Evolutionary conservation across 768 basidiomycete genomes (phyloP), one percentile per base, ranked within the genome.

Genomic region (Flagelloscypha sp.): DNA sequence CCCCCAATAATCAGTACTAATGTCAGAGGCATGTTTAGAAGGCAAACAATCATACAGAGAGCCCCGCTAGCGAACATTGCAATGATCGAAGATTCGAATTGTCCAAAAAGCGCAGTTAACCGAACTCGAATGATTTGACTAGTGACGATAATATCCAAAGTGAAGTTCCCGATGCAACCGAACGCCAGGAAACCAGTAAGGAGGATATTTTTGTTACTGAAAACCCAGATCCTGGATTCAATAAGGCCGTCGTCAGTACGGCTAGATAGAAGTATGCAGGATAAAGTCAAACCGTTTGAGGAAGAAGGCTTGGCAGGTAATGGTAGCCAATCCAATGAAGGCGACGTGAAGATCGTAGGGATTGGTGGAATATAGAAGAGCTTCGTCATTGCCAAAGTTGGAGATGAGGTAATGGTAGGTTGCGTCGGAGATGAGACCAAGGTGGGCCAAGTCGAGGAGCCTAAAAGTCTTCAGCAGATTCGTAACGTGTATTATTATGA

Each of bases 331-430:
- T 11, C 34, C 42, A 23, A 50, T 24, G 18, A 47, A 40, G 4
- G 42, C n/a, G 9, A 49, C 19, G 27, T 49, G 48, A 12, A 37
- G 22, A 29, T 40, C 29, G 13, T 47, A 36, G 16, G 23, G 28
- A 9, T 23, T 16, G 10, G 44, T 45, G 19, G 44, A 24, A 15
- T 27, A 22, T 6, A 18, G 12, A 5, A 49, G 38, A 2, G 36
- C 38, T 5, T 19, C 25, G 2, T 20, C 12, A 24, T 47, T 33
- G 8, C 46, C 49, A 40, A 47, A 49, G 27, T 36, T 38, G 24
- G 23, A 15, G 33, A 51, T 36, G 25, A 51, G 49, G 28, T 49
- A 51, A 29, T 47, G 37, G 25, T 49, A 51, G 13, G 30, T 24
- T 6, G 48, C 19, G 24, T 51, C 40, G 15, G 39, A 40, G 17